A percentile compares a stretch with the other conserved stretches of the same genome.
phyloP scores from a whole-genome alignment of 208 protist genomes.

The Paratrypanosoma confusum region DNA sequence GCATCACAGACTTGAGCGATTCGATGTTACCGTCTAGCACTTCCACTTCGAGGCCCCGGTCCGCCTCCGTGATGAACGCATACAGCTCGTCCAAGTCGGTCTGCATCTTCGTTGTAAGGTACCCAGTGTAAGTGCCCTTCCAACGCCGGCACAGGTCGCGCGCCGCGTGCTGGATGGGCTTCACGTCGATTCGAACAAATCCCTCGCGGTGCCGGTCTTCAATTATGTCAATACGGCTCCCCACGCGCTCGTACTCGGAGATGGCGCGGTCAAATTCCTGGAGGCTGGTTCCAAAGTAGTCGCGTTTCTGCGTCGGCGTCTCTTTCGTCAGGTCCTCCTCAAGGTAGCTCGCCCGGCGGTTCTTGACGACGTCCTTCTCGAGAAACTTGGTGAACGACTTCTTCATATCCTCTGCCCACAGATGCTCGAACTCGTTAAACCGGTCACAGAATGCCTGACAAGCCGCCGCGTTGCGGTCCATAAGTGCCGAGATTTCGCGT shows the following conservation, averaged over 20 bases:
- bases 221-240: conserved; percentile 69
- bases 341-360: conserved; percentile 23
- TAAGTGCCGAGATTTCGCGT: conserved; percentile 50
- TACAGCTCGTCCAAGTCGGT: conserved; percentile 72
- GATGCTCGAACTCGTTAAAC: conserved; percentile 84
- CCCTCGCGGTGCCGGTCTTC: conserved; percentile 82
- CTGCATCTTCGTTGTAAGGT: conserved; percentile 87
- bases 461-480: conserved; percentile 60
- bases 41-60: conserved; percentile 88
- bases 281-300: conserved; percentile 87
- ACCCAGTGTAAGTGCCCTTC: conserved; percentile 92
- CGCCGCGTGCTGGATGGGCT: conserved; percentile 90
- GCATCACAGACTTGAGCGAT: conserved; percentile 86
- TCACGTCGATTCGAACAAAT: conserved; percentile 92
- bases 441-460: conserved; percentile 73
- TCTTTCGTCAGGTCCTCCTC: conserved; percentile 31
- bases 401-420: conserved; percentile 89
- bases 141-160: conserved; percentile 88
- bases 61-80: conserved; percentile 88
- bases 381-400: conserved; percentile 82
- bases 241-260: conserved; percentile 84
- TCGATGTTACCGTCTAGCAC: conserved; percentile 84
- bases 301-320: conserved; percentile 26
- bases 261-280: conserved; percentile 91
- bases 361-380: conserved; percentile 30